Evolutionary conservation across 257 asterid species (phyloP).

Genomic region (Cruciata laevipes): DNA sequence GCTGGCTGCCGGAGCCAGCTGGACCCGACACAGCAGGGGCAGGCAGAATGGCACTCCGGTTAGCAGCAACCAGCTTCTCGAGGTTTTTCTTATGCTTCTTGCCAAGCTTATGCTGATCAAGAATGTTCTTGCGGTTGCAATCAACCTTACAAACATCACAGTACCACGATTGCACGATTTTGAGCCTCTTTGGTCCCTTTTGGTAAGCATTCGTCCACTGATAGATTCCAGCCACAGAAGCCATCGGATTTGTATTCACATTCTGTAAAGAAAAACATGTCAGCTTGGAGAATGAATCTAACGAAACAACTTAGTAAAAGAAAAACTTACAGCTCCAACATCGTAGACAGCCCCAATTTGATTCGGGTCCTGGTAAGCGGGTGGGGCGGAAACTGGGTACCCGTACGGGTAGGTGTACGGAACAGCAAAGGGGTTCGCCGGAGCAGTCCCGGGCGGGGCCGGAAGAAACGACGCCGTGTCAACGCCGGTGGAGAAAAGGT

Average conservation of each 20-base stretch:
- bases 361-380: conserved; percentile 16
- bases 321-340: conserved; percentile 1
- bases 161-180: conserved; percentile 40
- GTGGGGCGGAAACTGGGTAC: conserved; percentile 1
- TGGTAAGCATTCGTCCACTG: conserved; percentile 17
- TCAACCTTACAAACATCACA: conserved; percentile 42
- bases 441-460: conserved; percentile 3
- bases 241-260: conserved; percentile 1
- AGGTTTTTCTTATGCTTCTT: conserved; percentile 60
- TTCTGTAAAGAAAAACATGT: not conserved
- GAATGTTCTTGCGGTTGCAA: conserved; percentile 52
- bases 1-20: conserved; percentile 13
- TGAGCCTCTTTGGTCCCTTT: conserved; percentile 37
- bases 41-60: conserved; percentile 7
- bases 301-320: not conserved
- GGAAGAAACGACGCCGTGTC: conserved; percentile 5
- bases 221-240: not conserved
- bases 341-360: conserved; percentile 1
- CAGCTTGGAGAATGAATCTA: not conserved
- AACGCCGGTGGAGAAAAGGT: not conserved
- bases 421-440: not conserved
- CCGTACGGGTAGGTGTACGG: conserved; percentile 2
- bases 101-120: conserved; percentile 54
- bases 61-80: conserved; percentile 30
- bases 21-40: conserved; percentile 15